Conservation (phyloP, 1,284 basidiomycete genomes). For the Cystobasidium sp. region DNA sequence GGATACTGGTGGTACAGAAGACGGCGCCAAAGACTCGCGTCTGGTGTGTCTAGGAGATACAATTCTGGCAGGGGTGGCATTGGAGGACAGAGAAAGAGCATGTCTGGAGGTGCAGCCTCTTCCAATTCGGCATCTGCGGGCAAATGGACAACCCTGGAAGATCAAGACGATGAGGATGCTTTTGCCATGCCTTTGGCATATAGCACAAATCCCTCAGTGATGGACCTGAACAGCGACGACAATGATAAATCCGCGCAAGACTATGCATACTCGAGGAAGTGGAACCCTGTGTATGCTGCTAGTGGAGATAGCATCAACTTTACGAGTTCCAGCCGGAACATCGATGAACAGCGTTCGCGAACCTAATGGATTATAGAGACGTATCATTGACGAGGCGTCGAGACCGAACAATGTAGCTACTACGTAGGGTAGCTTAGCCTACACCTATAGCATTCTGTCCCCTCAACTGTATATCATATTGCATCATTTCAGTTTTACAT, state of each 20-base stretch:
- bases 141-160: constrained; percentile 16
- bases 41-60: background rate
- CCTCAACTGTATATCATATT: too few relatives aligned
- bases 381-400: too few relatives aligned
- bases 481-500: too few relatives aligned
- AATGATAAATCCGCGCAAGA: background rate
- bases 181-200: constrained; percentile 8
- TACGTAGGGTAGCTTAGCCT: too few relatives aligned
- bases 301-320: constrained; percentile 26
- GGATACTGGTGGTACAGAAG: constrained; percentile 31
- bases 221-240: constrained; percentile 22
- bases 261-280: background rate
- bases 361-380: too few relatives aligned
- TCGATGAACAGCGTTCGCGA: background rate
- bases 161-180: constrained; percentile 27
- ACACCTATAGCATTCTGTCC: too few relatives aligned
- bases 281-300: constrained; percentile 30
- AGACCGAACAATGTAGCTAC: too few relatives aligned
- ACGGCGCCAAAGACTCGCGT: background rate
- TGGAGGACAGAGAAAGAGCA: constrained; percentile 4
- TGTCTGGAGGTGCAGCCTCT: constrained; percentile 1
- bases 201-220: constrained; percentile 26
- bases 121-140: background rate
- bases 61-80: constrained; percentile 12
- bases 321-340: background rate